phyloP scores from a whole-genome alignment of 768 basidiomycete species.

The Omphalotus guepiniiformis region DNA sequence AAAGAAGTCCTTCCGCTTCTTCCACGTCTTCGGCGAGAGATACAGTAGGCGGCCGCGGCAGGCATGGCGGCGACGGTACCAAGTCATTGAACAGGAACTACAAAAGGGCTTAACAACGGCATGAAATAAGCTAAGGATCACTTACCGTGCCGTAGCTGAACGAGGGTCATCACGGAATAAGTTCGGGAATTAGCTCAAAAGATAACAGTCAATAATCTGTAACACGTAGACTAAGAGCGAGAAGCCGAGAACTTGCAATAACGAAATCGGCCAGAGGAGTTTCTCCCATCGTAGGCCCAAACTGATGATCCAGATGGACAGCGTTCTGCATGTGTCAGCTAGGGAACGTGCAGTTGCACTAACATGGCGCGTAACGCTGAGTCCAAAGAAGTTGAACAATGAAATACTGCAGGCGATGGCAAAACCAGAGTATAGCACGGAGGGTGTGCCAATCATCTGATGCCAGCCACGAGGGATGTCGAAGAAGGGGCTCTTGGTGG shows the following conservation, averaged over 20 bases:
- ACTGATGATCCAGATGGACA: slow-evolving; percentile 94
- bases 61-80: slow-evolving; percentile 56
- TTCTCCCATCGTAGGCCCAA: slow-evolving; percentile 88
- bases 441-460: slow-evolving; percentile 79
- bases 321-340: slow-evolving; percentile 92
- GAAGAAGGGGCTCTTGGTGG: slow-evolving; percentile 68
- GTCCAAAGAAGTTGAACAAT: slow-evolving; percentile 84
- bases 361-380: slow-evolving; percentile 90
- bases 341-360: slow-evolving; percentile 90
- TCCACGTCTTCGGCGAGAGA: slow-evolving; percentile 45
- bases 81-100: slow-evolving; percentile 92
- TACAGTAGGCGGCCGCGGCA: slow-evolving; percentile 45
- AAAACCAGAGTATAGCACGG: slow-evolving; percentile 62
- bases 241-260: slow-evolving; percentile 84
- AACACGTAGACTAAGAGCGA: slow-evolving; percentile 78
- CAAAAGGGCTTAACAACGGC: slow-evolving; percentile 7
- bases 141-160: slow-evolving; percentile 80
- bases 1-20: slow-evolving; percentile 50
- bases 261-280: slow-evolving; percentile 74
- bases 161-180: slow-evolving; percentile 7
- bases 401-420: slow-evolving; percentile 76
- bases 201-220: neutral
- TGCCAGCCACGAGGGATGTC: slow-evolving; percentile 87
- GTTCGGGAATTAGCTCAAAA: neutral
- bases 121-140: slow-evolving; percentile 14